Base-by-base conservation (phyloP, 108 stramenopile genomes). In the Stephanodiscus triporus region DNA sequence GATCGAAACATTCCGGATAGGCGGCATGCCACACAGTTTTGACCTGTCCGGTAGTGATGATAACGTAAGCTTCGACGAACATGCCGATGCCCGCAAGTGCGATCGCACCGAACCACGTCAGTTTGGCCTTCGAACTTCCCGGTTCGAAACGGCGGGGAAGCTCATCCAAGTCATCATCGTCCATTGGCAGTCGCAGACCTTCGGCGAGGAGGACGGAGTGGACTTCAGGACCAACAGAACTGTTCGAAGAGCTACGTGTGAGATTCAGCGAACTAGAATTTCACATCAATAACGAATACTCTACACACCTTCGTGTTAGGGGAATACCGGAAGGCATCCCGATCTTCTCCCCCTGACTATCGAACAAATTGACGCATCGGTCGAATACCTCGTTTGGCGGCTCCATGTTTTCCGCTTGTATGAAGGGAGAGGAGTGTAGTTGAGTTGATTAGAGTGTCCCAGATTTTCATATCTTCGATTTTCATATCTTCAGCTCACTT, bases 31-130 rank as follows among this genome's bases (percentile, higher is more conserved):
- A 70, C 5, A 70, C 24, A 8, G 57, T 59, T 23, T 70, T 70
- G 26, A 70, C 19, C 68, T 70, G 68, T 2, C 68, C 57, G 5
- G 68, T 70, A 3, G 68, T 59, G 37, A 70, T 70, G 68, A 70
- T 70, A 20, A 70, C 42, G 29, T 20, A 70, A 0, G 68, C 68
- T 27, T 69, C 68, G 54, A 69, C 68, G 51, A 69, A 69, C 68
- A 69, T 69, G 30, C 68, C 68, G 20, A 70, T 70, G 23, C 68
- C 68, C 5, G 57, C 56, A 49, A 70, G 37, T 0, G 11, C 16
- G 14, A 70, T 22, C 34, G 68, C 55, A 34, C 68, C 68, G 53
- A 70, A 70, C 68, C 68, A 70, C 7, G 54, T 70, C 34, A 59
- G 9, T 19, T 24, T 58, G 34, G 68, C 54, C 68, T 70, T 70